Percentiles rank a stretch among this genome's conserved stretches.
Evolutionary conservation across 208 protist genomes (phyloP).

Genomic region (Trypanosoma lewisi): DNA sequence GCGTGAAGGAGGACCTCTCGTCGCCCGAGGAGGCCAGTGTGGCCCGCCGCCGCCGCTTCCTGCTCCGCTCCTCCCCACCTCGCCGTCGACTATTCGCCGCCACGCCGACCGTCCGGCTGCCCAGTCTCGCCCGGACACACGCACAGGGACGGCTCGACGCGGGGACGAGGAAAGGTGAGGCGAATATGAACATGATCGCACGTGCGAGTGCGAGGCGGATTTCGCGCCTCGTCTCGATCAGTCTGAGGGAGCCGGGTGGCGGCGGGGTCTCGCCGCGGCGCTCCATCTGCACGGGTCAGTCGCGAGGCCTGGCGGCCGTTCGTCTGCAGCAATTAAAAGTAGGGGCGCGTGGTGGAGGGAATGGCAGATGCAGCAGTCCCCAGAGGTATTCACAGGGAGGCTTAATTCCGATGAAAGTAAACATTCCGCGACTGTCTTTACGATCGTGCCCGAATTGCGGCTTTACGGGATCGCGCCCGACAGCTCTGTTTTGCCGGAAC

Average conservation of each 20-base stretch:
- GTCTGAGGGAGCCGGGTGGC: no score
- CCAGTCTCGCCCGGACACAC: not conserved
- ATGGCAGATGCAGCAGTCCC: not conserved
- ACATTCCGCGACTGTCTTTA: not conserved
- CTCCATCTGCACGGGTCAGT: not conserved
- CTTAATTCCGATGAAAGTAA: slow-evolving; percentile 2
- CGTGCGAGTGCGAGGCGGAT: not conserved
- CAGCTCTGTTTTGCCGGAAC: slow-evolving; percentile 17
- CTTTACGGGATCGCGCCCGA: not conserved
- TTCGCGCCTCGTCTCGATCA: no score
- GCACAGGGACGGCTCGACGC: not conserved
- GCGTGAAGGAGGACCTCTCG: slow-evolving; percentile 10
- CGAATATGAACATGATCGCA: not conserved
- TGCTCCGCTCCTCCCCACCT: no score
- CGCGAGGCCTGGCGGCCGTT: not conserved
- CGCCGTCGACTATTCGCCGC: not conserved
- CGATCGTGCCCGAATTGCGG: slow-evolving; percentile 11
- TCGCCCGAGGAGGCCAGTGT: not conserved
- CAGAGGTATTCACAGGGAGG: not conserved
- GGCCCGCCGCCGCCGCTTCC: no score
- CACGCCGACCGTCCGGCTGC: not conserved
- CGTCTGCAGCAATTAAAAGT: not conserved
- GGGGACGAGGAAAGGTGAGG: not conserved
- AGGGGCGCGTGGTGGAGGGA: not conserved
- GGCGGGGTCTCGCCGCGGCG: not conserved